These are phyloP conservation scores for Aspergillus baeticus DNA, from an alignment of 495 filamentous ascomycete species.

Conservation along the genomic window DNA sequence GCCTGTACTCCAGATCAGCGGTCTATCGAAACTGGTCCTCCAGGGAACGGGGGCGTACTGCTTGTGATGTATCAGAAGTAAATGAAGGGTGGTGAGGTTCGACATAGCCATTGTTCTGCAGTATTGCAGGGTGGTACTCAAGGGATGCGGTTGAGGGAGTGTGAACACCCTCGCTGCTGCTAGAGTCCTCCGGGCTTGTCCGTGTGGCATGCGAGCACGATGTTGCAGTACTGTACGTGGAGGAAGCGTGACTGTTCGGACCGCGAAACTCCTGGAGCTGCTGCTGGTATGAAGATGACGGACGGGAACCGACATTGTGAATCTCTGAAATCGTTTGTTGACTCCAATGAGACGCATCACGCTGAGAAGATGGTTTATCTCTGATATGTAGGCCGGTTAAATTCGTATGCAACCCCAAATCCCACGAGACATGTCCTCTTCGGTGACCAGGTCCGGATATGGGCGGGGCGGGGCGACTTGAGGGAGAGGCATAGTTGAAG, in stretches of 20 bases:
- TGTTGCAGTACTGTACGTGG: conserved; percentile 17
- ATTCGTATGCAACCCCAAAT: conserved; percentile 71
- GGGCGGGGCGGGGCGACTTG: conserved; percentile 46
- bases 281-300: conserved; percentile 43
- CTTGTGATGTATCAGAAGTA: conserved; percentile 40
- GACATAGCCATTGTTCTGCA: conserved; percentile 61
- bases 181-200: conserved; percentile 70
- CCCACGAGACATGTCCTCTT: conserved; percentile 67
- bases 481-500: conserved; percentile 46
- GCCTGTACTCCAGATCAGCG: conserved; percentile 44
- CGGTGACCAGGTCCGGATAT: conserved; percentile 56
- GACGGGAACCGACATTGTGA: conserved; percentile 41
- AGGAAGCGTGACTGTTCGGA: conserved; percentile 25
- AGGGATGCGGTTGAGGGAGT: conserved; percentile 61
- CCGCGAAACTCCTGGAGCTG: conserved; percentile 32
- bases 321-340: conserved; percentile 49
- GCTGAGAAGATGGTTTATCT: conserved; percentile 44
- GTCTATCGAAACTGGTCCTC: conserved; percentile 27
- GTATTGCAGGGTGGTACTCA: conserved; percentile 64
- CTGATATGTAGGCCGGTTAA: conserved; percentile 71
- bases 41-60: conserved; percentile 40
- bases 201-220: conserved; percentile 43
- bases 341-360: conserved; percentile 54
- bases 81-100: conserved; percentile 50
- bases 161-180: conserved; percentile 67